These are phyloP conservation scores for Lepiota subincarnata DNA, from an alignment of 768 basidiomycete species.

Conservation along the genomic window DNA sequence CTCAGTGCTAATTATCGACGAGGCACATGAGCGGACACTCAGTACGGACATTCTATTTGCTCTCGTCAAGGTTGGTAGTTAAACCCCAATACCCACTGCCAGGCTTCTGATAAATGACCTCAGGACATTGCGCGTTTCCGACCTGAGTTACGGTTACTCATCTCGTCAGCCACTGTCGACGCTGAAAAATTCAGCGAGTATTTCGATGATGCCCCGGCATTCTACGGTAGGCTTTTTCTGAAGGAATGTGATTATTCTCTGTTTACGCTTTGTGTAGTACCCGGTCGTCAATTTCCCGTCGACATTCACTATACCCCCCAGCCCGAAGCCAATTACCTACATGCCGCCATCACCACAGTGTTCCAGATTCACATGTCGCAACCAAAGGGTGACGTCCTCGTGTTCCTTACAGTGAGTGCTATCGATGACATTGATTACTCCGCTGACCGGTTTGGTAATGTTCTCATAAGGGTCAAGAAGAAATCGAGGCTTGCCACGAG, in stretches of 20 bases:
- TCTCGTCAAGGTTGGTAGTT: constrained; percentile 84
- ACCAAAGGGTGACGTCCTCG: constrained; percentile 94
- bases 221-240: constrained; percentile 60
- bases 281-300: constrained; percentile 95
- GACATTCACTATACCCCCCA: constrained; percentile 99
- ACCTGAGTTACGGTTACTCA: constrained; percentile 88
- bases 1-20: constrained; percentile 94
- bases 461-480: constrained; percentile 84
- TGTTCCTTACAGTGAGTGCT: constrained; percentile 83
- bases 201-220: constrained; percentile 94
- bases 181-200: constrained; percentile 98
- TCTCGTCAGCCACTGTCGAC: constrained; percentile 96
- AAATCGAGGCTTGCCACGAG: constrained; percentile 97
- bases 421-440: neutral
- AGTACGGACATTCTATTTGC: constrained; percentile 99
- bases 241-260: neutral
- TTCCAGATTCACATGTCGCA: constrained; percentile 99
- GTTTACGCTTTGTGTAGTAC: constrained; percentile 50
- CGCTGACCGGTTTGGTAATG: constrained; percentile 12
- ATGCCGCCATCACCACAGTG: constrained; percentile 96
- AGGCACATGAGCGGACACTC: constrained; percentile 96
- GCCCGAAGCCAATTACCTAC: constrained; percentile 98
- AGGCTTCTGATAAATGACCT: constrained; percentile 13
- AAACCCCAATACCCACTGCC: constrained; percentile 3
- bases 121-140: constrained; percentile 96